Evolutionary conservation across 1,284 basidiomycete species (phyloP).

Genomic region (Thecaphora thlaspeos): DNA sequence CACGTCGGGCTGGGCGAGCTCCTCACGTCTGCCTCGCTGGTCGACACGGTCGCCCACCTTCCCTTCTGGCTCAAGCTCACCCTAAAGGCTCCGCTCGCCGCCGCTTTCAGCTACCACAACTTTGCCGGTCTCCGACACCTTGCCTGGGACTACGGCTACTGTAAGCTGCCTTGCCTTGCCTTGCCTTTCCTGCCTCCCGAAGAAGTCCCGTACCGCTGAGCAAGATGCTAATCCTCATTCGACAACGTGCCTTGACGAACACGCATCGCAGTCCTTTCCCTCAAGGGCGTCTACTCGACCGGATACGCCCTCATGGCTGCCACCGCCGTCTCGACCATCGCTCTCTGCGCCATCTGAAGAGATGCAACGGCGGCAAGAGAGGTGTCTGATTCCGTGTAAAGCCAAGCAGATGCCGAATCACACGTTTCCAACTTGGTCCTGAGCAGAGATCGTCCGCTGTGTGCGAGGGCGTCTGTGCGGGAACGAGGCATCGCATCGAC

Average conservation of each 20-base stretch:
- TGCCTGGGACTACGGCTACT: conserved; percentile 83
- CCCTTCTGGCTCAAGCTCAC: conserved; percentile 58
- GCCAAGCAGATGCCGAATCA: too few relatives aligned
- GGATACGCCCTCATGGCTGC: conserved; percentile 50
- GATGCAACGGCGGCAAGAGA: not conserved
- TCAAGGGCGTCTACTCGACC: conserved; percentile 46
- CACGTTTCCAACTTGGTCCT: too few relatives aligned
- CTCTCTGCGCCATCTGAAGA: conserved; percentile 38
- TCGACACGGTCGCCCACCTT: conserved; percentile 68
- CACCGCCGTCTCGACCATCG: conserved; percentile 37
- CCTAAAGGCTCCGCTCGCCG: conserved; percentile 42
- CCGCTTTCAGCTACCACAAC: conserved; percentile 68
- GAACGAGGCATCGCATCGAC: too few relatives aligned
- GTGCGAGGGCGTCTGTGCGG: too few relatives aligned
- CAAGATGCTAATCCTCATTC: too few relatives aligned
- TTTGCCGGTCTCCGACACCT: conserved; percentile 90
- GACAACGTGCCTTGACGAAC: conserved; percentile 1
- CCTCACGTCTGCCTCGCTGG: conserved; percentile 74
- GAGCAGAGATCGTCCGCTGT: too few relatives aligned
- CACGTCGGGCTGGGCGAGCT: conserved; percentile 62
- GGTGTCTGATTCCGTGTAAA: too few relatives aligned
- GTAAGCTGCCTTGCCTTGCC: too few relatives aligned
- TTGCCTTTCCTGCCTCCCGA: too few relatives aligned
- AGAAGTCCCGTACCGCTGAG: too few relatives aligned
- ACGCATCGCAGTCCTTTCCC: conserved; percentile 18